Conservation (phyloP, 106 monocot genomes). For the Acanthochlamys bracteata region DNA sequence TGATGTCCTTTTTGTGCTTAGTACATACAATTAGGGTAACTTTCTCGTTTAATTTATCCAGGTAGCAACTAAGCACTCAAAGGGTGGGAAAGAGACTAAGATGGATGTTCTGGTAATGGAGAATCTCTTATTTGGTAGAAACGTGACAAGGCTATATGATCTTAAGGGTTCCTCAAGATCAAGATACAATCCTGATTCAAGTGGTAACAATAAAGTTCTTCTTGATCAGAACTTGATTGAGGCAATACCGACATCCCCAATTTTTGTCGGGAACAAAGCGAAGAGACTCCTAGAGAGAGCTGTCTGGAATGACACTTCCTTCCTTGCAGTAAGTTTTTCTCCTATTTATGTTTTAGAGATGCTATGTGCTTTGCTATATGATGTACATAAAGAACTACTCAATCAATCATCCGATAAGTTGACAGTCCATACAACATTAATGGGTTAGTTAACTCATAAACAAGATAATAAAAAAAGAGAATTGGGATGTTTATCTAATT, state of each 20-base stretch:
- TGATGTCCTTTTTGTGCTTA: not conserved
- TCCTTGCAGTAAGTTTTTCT: constrained; percentile 79
- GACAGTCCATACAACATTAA: no score
- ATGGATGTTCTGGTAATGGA: constrained; percentile 97
- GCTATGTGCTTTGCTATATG: no score
- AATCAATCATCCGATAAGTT: no score
- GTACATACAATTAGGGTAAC: not conserved
- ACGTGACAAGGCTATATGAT: constrained; percentile 70
- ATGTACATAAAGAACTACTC: no score
- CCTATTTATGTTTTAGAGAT: not conserved
- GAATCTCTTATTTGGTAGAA: constrained; percentile 73
- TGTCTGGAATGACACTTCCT: constrained; percentile 98
- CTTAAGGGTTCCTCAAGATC: constrained; percentile 90
- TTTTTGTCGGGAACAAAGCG: constrained; percentile 95
- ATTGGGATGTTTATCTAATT: no score
- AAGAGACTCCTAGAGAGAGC: constrained; percentile 83
- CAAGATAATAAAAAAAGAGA: no score
- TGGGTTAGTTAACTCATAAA: no score
- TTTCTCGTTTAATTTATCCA: constrained; percentile 1
- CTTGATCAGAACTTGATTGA: constrained; percentile 94
- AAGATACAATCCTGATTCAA: constrained; percentile 84
- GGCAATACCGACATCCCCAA: constrained; percentile 87
- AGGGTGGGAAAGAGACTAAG: constrained; percentile 68
- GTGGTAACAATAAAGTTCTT: constrained; percentile 82
- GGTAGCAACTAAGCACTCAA: constrained; percentile 54